A percentile compares a stretch with the other conserved stretches of the same genome.
phyloP scores from a whole-genome alignment of 208 protist genomes.

The Acanthamoeba polyphaga region DNA sequence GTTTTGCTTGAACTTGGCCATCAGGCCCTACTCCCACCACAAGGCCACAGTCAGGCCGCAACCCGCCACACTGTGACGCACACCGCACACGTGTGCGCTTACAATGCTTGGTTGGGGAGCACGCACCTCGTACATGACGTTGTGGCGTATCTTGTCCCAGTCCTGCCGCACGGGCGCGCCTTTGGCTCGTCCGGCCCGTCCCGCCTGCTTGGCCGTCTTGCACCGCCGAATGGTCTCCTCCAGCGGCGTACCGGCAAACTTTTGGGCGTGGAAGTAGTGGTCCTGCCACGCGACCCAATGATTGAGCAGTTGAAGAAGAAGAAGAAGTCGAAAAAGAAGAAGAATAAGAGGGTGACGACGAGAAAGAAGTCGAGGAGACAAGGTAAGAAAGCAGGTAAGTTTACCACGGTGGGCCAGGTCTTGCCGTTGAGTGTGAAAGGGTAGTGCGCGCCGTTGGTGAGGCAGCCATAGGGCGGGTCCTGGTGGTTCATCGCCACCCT shows the following conservation, averaged over 20 bases:
- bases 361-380: not conserved
- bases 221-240: not conserved
- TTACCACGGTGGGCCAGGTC: constrained; percentile 16
- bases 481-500: not conserved
- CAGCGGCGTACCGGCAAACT: constrained; percentile 4
- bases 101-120: not conserved
- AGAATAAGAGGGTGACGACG: not conserved
- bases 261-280: constrained; percentile 40
- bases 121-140: not conserved
- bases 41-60: not conserved
- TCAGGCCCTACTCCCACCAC: not conserved
- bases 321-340: not conserved
- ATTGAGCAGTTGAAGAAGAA: not conserved
- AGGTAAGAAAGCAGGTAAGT: too few relatives aligned
- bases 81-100: not conserved
- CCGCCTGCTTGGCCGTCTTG: constrained; percentile 31
- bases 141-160: not conserved
- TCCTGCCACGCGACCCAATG: not conserved
- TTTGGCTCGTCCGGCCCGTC: not conserved
- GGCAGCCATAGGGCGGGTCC: constrained; percentile 16
- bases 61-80: not conserved
- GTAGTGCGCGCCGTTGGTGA: constrained; percentile 4
- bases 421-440: not conserved
- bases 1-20: constrained; percentile 56
- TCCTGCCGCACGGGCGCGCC: not conserved